These are phyloP conservation scores for Bothia castanella DNA, from an alignment of 1,284 basidiomycete species.

Conservation along the genomic window DNA sequence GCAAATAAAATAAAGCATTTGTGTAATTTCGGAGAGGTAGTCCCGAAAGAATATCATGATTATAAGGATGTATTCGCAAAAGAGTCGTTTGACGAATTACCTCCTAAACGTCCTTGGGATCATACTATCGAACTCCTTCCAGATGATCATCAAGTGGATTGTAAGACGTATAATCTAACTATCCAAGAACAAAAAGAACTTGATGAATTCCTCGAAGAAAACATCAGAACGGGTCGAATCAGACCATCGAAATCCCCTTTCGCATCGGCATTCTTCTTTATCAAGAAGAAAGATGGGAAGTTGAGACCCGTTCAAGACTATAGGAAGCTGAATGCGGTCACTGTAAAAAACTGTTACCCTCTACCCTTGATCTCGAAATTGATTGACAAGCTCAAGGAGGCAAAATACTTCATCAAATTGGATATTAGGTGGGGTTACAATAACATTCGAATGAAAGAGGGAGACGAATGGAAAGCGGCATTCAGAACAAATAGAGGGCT, in stretches of 20 bases:
- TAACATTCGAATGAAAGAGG: not conserved
- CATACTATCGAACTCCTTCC: not conserved
- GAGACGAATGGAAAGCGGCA: not conserved
- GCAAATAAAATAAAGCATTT: no score
- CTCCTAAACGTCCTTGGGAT: not conserved
- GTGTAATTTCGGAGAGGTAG: not conserved
- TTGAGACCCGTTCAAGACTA: conserved; percentile 18
- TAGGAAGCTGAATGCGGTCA: conserved; percentile 31
- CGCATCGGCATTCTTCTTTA: not conserved
- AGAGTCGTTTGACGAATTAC: not conserved
- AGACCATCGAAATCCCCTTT: not conserved
- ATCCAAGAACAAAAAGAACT: not conserved
- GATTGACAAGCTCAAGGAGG: not conserved
- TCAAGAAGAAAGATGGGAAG: not conserved
- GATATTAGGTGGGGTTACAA: not conserved
- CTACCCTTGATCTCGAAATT: conserved; percentile 28
- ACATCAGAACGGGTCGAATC: not conserved
- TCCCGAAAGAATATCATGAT: not conserved
- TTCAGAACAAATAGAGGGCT: conserved; percentile 21
- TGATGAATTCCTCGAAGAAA: not conserved
- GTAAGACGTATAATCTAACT: not conserved
- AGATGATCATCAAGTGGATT: not conserved
- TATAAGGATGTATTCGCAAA: not conserved
- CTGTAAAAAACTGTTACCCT: conserved; percentile 29
- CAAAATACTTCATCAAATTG: not conserved